Conservation (phyloP, 140 eudicot genomes). For the Erigeron philadelphicus region DNA sequence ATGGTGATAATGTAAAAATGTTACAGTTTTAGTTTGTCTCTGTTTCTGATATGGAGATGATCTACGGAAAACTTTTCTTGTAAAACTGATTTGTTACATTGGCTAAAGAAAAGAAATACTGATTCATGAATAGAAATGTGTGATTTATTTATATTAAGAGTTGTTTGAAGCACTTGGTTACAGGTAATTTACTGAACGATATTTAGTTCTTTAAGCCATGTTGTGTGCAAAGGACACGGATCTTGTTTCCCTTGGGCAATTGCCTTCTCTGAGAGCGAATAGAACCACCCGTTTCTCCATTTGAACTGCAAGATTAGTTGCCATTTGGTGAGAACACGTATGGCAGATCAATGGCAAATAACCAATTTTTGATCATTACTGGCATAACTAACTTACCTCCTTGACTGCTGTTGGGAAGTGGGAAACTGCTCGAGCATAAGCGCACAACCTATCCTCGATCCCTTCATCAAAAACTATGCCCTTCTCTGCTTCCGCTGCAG, state of each 20-base stretch:
- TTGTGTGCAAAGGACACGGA: slow-evolving; percentile 89
- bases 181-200: slow-evolving; percentile 38
- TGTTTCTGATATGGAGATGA: neutral
- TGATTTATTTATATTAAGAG: slow-evolving; percentile 17
- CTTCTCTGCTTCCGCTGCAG: slow-evolving; percentile 85
- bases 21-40: neutral
- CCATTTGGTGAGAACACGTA: neutral
- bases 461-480: slow-evolving; percentile 67
- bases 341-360: neutral
- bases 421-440: slow-evolving; percentile 89
- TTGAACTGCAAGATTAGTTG: slow-evolving; percentile 56
- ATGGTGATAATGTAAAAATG: slow-evolving; percentile 4
- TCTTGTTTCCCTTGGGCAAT: slow-evolving; percentile 75
- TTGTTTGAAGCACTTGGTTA: slow-evolving; percentile 10
- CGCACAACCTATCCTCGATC: slow-evolving; percentile 71
- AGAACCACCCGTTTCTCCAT: slow-evolving; percentile 99
- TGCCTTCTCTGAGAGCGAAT: slow-evolving; percentile 84
- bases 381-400: slow-evolving; percentile 46
- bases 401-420: slow-evolving; percentile 98
- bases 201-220: slow-evolving; percentile 84
- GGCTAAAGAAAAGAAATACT: neutral
- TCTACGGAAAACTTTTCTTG: neutral
- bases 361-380: neutral
- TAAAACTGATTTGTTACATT: neutral
- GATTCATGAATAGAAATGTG: slow-evolving; percentile 5